Base-by-base conservation (phyloP, 257 asterid species). In the Thymus quinquecostatus region DNA sequence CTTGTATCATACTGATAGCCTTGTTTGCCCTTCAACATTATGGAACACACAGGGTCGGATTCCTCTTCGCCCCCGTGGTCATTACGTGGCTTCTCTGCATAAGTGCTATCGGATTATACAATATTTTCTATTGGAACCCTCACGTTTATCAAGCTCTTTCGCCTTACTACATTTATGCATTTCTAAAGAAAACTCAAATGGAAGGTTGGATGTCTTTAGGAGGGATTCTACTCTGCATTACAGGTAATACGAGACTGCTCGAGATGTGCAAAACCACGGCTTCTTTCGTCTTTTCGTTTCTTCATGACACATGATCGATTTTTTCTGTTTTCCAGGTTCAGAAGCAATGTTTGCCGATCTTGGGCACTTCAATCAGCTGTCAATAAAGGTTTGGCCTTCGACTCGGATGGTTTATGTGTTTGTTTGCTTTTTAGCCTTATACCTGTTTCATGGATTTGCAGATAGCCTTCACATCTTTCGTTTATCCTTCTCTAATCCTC, bases 341-440 rank as follows among this genome's bases (percentile, higher is more conserved):
- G 97, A 88, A 81, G 98, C 98, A n/a, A 92, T 92, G 98, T 92
- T 88, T 82, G 98, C 98, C 70, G 98, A 92, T 80, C 92, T 92
- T 0, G 98, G 98, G 56, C 98, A 92, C 77, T 92, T 92, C 73
- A 83, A 96, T 54, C 97, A 92, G 83, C 66, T 82, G 69, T 92
- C 98, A n/a, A 92, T 92, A 69, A 83, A 89, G 96, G 98, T 89
- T 51, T 5, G 30, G 49, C 14, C 30, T 14, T 51, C 10, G 29
- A 51, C 3, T 14, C 4, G 3, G 30, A 13, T 14, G 56, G 27
- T 29, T 6, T 49, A 49, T 49, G 27, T 12, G 54, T 48, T 48
- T 12, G 54, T 12, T 48, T 10, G 54, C 6, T 43, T 43, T 21
- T 21, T 21, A 21, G 21, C 21, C 21, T 21, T 21, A 21, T 21